These are phyloP conservation scores for Hibiscus syriacus DNA, from an alignment of 345 rosid genomes.

Conservation along the genomic window DNA sequence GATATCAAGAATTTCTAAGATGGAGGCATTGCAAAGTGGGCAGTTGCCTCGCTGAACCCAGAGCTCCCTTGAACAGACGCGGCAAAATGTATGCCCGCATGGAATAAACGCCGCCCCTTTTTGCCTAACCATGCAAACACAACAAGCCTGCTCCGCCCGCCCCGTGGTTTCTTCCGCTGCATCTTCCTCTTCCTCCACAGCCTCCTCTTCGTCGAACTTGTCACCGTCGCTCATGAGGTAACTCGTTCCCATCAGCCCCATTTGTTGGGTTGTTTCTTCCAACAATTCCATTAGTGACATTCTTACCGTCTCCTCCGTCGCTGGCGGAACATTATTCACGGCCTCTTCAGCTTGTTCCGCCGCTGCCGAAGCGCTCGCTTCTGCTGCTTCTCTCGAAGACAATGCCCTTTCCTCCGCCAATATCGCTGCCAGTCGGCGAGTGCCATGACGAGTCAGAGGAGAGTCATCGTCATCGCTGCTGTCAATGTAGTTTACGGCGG, in stretches of 20 bases:
- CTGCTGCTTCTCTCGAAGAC: slow-evolving; percentile 82
- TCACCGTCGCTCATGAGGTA: slow-evolving; percentile 51
- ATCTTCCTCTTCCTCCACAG: slow-evolving; percentile 28
- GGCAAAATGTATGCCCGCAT: slow-evolving; percentile 89
- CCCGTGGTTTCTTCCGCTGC: slow-evolving; percentile 15
- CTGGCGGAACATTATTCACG: not conserved
- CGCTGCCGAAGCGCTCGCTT: slow-evolving; percentile 41
- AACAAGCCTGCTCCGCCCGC: slow-evolving; percentile 53
- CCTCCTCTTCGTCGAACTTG: slow-evolving; percentile 27
- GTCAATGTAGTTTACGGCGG: slow-evolving; percentile 19
- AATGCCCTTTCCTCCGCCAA: slow-evolving; percentile 58
- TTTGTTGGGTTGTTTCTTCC: slow-evolving; percentile 71
- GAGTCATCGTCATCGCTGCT: slow-evolving; percentile 22
- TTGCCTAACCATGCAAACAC: slow-evolving; percentile 78
- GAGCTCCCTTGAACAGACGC: slow-evolving; percentile 91
- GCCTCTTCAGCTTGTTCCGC: slow-evolving; percentile 18
- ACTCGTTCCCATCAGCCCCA: slow-evolving; percentile 53
- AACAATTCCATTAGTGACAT: slow-evolving; percentile 86
- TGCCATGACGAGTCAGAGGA: slow-evolving; percentile 24
- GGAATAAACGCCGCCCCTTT: slow-evolving; percentile 85
- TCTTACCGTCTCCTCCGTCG: slow-evolving; percentile 33
- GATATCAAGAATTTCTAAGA: slow-evolving; percentile 77
- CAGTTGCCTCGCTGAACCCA: slow-evolving; percentile 83
- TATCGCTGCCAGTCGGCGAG: slow-evolving; percentile 30
- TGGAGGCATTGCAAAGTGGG: slow-evolving; percentile 77